These are phyloP conservation scores for Kodamaea alishanica DNA, from an alignment of 1,139 yeast species.

Conservation along the genomic window DNA sequence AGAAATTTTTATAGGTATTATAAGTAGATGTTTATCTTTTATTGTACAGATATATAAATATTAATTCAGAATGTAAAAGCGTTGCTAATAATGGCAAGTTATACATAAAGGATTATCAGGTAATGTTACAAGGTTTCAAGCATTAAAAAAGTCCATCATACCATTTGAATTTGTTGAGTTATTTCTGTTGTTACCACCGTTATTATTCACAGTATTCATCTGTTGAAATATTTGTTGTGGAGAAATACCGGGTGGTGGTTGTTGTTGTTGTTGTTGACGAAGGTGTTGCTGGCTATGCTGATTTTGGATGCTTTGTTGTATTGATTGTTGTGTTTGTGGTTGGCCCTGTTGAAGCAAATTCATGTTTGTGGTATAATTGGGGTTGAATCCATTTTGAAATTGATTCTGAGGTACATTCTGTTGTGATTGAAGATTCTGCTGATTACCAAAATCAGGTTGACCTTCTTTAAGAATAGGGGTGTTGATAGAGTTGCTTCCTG, in stretches of 20 bases:
- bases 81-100: background rate
- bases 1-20: slow-evolving; percentile 3
- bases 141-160: slow-evolving; percentile 17
- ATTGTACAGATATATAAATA: slow-evolving; percentile 1
- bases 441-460: slow-evolving; percentile 5
- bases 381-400: slow-evolving; percentile 9
- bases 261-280: slow-evolving; percentile 12
- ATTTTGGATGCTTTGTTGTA: slow-evolving; percentile 1
- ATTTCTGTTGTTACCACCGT: slow-evolving; percentile 11
- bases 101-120: background rate
- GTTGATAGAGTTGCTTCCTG: slow-evolving; percentile 4
- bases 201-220: slow-evolving; percentile 16
- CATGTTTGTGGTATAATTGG: slow-evolving; percentile 5
- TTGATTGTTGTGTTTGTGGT: slow-evolving; percentile 8
- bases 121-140: slow-evolving; percentile 3
- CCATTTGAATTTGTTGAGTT: slow-evolving; percentile 7
- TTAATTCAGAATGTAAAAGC: background rate
- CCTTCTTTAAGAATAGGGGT: slow-evolving; percentile 7
- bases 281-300: slow-evolving; percentile 7
- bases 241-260: slow-evolving; percentile 26
- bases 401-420: slow-evolving; percentile 3
- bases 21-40: background rate
- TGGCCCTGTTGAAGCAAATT: slow-evolving; percentile 13
- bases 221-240: slow-evolving; percentile 42
- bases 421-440: slow-evolving; percentile 1